Evolutionary conservation across 179 eudicot genomes (phyloP), one percentile per base, ranked within the genome.

Genomic region (Gypsophila paniculata): DNA sequence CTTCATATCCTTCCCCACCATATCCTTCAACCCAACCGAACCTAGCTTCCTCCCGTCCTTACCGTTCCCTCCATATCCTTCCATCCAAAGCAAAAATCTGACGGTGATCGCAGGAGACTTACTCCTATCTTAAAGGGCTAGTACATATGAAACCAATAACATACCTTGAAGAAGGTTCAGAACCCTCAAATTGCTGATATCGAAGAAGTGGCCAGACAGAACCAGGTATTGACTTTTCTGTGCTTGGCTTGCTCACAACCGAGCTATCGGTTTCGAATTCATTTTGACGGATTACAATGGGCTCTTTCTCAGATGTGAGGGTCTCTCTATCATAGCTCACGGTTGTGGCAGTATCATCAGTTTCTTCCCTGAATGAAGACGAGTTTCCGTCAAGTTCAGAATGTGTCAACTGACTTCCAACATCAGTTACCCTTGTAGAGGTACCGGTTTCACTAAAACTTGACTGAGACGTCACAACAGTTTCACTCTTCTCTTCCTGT

Each of bases 101-200:
- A 29, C 34, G 1, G 4, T 29, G 34, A 29, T 29, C 34, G 34
- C 34, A 29, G 34, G 34, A 29, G 34, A 29, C 34, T 4, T 29
- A 29, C 34, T 29, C 34, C 34, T 29, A 29, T 29, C 34, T 29
- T 60, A 73, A 51, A 34, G 46, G 5, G 73, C 46, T 22, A 69
- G n/a, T n/a, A n/a, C n/a, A n/a, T n/a, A n/a, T n/a, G n/a, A n/a
- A n/a, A n/a, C n/a, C n/a, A n/a, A n/a, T n/a, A n/a, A n/a, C 73
- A 73, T 83, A 94, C 99, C 97, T 94, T 39, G 91, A 78, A 70
- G 90, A 91, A 77, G 91, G 84, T 75, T 94, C 96, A 76, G 87
- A 91, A 79, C 93, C 87, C 68, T 88, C 96, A 74, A 75, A 79
- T 29, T 82, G 96, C 57, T 88, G 94, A 83, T 74, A 77, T 42